phyloP scores from a whole-genome alignment of 2,329 filamentous ascomycete species.

The Colletotrichum sojae region DNA sequence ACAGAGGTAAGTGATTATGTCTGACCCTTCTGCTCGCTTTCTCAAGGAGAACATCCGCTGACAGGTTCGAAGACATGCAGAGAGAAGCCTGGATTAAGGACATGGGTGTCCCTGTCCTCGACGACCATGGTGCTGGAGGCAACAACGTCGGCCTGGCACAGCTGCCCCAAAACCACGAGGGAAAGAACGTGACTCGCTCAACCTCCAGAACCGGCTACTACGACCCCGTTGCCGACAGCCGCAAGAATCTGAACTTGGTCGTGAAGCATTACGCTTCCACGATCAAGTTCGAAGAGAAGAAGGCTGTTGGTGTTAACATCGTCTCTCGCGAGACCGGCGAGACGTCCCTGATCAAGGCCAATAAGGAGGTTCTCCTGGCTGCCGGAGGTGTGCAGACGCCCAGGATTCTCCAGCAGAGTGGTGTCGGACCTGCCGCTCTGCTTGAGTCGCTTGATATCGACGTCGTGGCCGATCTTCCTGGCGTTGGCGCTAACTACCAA shows the following conservation, averaged over 20 bases:
- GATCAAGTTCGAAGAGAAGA: constrained; percentile 41
- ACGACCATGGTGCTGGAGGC: constrained; percentile 40
- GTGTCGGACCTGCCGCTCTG: constrained; percentile 57
- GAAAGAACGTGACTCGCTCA: constrained; percentile 56
- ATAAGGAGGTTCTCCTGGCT: constrained; percentile 57
- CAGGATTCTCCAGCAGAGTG: constrained; percentile 64
- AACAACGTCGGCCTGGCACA: constrained; percentile 44
- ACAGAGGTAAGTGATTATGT: constrained; percentile 29
- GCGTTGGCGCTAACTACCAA: constrained; percentile 39
- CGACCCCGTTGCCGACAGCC: constrained; percentile 49
- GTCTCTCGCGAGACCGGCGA: constrained; percentile 12
- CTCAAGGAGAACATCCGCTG: not conserved
- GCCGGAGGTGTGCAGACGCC: constrained; percentile 58
- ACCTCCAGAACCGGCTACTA: constrained; percentile 49
- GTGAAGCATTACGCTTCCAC: constrained; percentile 49
- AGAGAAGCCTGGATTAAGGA: constrained; percentile 36
- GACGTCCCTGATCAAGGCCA: constrained; percentile 31
- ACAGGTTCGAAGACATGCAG: constrained; percentile 7
- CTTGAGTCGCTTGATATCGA: constrained; percentile 57
- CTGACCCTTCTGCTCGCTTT: not conserved
- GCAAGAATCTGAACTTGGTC: constrained; percentile 56
- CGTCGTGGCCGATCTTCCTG: constrained; percentile 35
- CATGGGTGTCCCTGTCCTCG: constrained; percentile 33
- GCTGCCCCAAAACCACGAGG: constrained; percentile 52
- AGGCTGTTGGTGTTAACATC: constrained; percentile 55